Base-by-base conservation (phyloP, 371 early-diverging fungal species). In the Mortierella sp. region DNA sequence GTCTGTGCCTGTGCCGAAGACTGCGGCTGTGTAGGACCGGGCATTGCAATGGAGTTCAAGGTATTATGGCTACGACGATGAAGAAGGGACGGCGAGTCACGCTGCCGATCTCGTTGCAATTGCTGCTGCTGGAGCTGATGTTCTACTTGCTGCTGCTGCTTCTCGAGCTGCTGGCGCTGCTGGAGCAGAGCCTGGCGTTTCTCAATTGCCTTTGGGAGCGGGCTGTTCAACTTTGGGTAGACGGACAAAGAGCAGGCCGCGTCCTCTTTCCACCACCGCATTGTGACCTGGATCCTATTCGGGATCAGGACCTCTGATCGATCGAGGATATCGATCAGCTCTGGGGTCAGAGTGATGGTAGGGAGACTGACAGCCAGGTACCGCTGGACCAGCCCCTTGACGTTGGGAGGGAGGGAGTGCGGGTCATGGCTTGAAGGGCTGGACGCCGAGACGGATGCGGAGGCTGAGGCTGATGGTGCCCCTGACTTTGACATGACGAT, bases 201-300 rank as follows among this genome's bases (percentile, higher is more conserved):
- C 13, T 52, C 56, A 47, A 74, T 54, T 12, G 65, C 45, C 6
- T 55, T 54, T 0, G 69, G 61, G 13, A 74, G 41, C 1, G 76
- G 64, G 24, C 64, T 64, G 53, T 69, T 74, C 48, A 74, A 54
- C 39, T 61, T 74, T 31, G 76, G 76, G 27, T 58, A 65, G 47
- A 69, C 76, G 39, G 76, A 60, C 21, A 74, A 70, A 14, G 76
- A 64, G 19, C 42, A 54, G 45, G 58, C 26, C 18, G 49, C 31
- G 58, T 74, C 69, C 41, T 74, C 69, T 30, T 68, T 74, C 76
- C 76, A 74, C 76, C 76, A 74, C 21, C 76, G 76, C 61, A 74
- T 74, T 14, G 69, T 69, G 19, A 74, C 76, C 52, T 74, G 59
- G 31, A 74, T 48, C 43, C 62, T 55, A 2, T 63, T 31, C 12